Evolutionary conservation across 768 basidiomycete species (phyloP).

Genomic region (Ramaria rubella): DNA sequence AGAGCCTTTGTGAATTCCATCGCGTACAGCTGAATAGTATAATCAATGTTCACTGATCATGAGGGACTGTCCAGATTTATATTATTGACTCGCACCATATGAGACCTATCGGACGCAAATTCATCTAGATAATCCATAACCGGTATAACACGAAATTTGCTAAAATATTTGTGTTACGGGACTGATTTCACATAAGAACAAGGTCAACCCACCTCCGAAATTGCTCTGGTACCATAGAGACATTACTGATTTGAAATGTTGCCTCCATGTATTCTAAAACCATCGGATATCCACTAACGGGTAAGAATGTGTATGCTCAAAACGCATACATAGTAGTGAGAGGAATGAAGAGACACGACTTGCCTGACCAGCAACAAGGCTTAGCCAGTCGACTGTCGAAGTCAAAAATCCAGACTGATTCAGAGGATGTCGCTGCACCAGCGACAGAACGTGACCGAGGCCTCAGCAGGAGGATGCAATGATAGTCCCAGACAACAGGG

Average conservation of each 20-base stretch:
- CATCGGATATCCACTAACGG: not conserved
- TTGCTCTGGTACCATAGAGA: constrained; percentile 21
- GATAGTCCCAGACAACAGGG: constrained; percentile 69
- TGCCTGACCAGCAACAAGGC: constrained; percentile 41
- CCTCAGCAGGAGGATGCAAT: constrained; percentile 54
- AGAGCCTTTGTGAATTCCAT: too few species aligned
- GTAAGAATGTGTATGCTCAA: constrained; percentile 2
- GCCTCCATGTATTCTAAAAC: constrained; percentile 37
- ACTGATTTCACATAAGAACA: not conserved
- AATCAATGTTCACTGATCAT: constrained; percentile 5
- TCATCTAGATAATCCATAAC: constrained; percentile 43
- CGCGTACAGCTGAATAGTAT: not conserved
- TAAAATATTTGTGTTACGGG: constrained; percentile 20
- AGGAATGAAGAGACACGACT: constrained; percentile 31
- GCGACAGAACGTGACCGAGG: too few species aligned
- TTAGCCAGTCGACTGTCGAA: constrained; percentile 48
- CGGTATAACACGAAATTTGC: constrained; percentile 57
- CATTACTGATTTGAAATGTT: constrained; percentile 35
- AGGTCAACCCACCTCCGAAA: constrained; percentile 41
- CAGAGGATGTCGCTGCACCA: not conserved
- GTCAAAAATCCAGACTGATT: constrained; percentile 58
- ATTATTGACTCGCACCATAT: constrained; percentile 51
- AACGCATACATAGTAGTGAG: constrained; percentile 15
- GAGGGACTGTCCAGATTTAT: too few species aligned
- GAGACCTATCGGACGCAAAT: constrained; percentile 71